These are phyloP conservation scores for Blastobotrys capitulatus DNA, from an alignment of 1,139 yeast genomes.

Conservation along the genomic window DNA sequence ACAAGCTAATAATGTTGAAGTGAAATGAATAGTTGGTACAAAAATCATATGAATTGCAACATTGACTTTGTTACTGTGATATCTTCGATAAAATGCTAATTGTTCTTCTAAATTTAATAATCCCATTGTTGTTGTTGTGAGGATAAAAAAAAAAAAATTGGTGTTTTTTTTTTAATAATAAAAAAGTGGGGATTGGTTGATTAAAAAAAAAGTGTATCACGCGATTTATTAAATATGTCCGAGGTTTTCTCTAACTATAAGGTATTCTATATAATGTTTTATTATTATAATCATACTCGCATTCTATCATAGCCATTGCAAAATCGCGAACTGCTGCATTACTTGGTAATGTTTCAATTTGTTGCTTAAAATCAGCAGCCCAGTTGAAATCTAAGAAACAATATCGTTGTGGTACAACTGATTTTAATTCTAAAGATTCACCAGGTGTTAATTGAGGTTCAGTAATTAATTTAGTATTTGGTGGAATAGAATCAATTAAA, in stretches of 20 bases:
- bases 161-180: neutral
- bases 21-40: slow-evolving; percentile 68
- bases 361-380: slow-evolving; percentile 5
- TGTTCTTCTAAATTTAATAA: slow-evolving; percentile 57
- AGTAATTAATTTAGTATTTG: neutral
- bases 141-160: neutral
- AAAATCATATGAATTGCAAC: slow-evolving; percentile 72
- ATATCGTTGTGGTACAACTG: slow-evolving; percentile 8
- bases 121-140: slow-evolving; percentile 17
- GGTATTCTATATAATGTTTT: neutral
- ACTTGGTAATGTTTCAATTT: slow-evolving; percentile 4
- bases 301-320: neutral
- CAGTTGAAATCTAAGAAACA: slow-evolving; percentile 8
- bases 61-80: slow-evolving; percentile 59
- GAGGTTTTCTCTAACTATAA: neutral
- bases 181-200: no score
- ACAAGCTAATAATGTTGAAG: slow-evolving; percentile 45
- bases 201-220: no score
- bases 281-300: neutral
- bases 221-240: no score
- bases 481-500: neutral
- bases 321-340: neutral
- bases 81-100: slow-evolving; percentile 74
- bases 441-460: neutral
- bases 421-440: slow-evolving; percentile 1